phyloP scores from a whole-genome alignment of 2,329 filamentous ascomycete species.

The Alternaria ventricosa region DNA sequence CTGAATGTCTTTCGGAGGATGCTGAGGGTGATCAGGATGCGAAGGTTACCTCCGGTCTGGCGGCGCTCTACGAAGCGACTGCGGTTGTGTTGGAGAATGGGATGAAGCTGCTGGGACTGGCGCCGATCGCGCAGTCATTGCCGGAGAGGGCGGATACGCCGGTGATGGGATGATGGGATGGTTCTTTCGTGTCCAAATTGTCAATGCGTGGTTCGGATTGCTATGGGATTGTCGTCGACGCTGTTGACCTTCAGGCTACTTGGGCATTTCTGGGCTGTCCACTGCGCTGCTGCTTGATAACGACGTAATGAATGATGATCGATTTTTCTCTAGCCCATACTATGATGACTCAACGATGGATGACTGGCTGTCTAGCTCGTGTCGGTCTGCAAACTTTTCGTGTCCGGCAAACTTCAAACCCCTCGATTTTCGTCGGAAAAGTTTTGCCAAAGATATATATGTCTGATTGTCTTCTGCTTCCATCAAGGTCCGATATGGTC shows the following conservation, averaged over 20 bases:
- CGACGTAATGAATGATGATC: neutral
- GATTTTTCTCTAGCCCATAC: neutral
- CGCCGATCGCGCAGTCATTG: constrained; percentile 15
- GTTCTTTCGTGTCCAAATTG: neutral
- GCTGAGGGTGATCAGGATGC: neutral
- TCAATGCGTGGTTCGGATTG: neutral
- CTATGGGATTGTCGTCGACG: neutral
- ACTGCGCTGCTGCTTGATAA: neutral
- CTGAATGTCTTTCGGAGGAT: constrained; percentile 27
- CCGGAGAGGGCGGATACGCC: constrained; percentile 36
- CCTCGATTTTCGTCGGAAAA: neutral
- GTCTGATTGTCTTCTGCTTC: accelerated
- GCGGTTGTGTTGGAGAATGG: constrained; percentile 39
- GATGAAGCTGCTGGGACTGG: constrained; percentile 37
- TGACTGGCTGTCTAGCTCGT: neutral
- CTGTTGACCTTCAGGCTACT: neutral
- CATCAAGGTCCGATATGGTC: constrained; percentile 15
- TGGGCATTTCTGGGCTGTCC: neutral
- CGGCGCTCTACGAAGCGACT: constrained; percentile 35
- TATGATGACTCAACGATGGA: neutral
- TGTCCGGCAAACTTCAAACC: neutral
- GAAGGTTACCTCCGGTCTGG: constrained; percentile 22
- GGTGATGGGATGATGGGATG: constrained; percentile 4
- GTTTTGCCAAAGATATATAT: neutral
- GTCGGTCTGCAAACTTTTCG: neutral